Percentiles rank a stretch among this genome's conserved stretches.
Conservation (phyloP, 768 basidiomycete species). For the Auricularia sp. region DNA sequence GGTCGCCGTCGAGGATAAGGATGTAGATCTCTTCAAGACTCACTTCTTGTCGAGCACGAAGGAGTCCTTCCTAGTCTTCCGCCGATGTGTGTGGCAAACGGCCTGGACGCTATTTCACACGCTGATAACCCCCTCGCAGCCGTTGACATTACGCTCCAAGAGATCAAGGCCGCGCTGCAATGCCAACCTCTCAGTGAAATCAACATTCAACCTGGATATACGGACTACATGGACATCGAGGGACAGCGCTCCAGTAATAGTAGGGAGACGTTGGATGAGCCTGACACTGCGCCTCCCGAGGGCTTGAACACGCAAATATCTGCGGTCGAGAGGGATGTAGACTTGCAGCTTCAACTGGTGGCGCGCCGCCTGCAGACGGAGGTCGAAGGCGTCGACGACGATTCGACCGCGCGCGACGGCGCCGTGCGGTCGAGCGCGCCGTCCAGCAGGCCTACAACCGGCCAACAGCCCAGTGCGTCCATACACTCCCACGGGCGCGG, state of each 20-base stretch:
- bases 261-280: conserved; percentile 1
- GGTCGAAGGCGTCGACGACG: conserved; percentile 1
- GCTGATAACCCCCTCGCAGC: background rate
- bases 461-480: background rate
- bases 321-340: conserved; percentile 6
- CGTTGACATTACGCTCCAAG: conserved; percentile 13
- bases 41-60: conserved; percentile 14
- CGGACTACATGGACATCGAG: conserved; percentile 13
- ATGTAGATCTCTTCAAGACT: conserved; percentile 12
- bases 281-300: background rate
- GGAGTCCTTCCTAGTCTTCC: conserved; percentile 11
- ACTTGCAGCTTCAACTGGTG: conserved; percentile 7
- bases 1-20: conserved; percentile 12
- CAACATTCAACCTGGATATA: conserved; percentile 9
- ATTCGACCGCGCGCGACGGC: background rate
- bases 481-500: background rate
- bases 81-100: conserved; percentile 7
- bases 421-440: background rate
- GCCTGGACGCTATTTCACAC: background rate
- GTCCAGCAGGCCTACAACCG: background rate
- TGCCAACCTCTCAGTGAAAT: conserved; percentile 7
- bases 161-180: conserved; percentile 11
- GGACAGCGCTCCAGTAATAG: background rate
- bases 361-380: conserved; percentile 8
- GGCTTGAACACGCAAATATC: background rate